Conservation (phyloP, 164 flowering plant species). For the Magnolia officinalis region DNA sequence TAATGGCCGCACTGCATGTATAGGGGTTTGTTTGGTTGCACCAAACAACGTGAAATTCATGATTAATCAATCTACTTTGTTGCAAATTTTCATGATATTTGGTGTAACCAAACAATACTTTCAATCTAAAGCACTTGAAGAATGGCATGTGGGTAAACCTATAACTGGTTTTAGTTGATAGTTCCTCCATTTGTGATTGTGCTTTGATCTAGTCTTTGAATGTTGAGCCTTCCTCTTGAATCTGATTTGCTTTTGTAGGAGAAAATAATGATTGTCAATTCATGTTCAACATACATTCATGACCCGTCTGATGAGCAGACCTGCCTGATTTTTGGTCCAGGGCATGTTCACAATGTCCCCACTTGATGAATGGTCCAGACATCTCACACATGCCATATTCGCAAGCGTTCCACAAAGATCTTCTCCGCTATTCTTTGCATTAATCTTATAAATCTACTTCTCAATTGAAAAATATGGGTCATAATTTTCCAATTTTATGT, state of each 20-base stretch:
- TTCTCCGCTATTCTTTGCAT: too few species aligned
- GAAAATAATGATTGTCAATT: conserved; percentile 15
- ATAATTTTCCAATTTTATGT: background rate
- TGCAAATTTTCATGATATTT: too few species aligned
- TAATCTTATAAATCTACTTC: background rate
- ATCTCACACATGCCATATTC: background rate
- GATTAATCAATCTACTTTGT: too few species aligned
- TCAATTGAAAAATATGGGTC: background rate
- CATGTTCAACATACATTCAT: background rate
- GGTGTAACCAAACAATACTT: too few species aligned
- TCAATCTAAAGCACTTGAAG: too few species aligned
- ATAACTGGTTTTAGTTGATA: too few species aligned
- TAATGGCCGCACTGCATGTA: too few species aligned
- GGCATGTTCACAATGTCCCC: background rate
- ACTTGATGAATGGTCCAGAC: background rate
- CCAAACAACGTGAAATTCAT: too few species aligned
- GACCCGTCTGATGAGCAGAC: background rate
- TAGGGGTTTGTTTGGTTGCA: too few species aligned
- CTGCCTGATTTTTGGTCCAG: background rate
- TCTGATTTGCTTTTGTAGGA: conserved; percentile 31
- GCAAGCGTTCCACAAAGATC: too few species aligned
- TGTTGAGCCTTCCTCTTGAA: background rate
- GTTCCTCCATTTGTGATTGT: background rate
- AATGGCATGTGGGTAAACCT: too few species aligned
- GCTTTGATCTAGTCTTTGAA: background rate